Base-by-base conservation (phyloP, 2,329 filamentous ascomycete species). In the Fusarium sambucinum region DNA sequence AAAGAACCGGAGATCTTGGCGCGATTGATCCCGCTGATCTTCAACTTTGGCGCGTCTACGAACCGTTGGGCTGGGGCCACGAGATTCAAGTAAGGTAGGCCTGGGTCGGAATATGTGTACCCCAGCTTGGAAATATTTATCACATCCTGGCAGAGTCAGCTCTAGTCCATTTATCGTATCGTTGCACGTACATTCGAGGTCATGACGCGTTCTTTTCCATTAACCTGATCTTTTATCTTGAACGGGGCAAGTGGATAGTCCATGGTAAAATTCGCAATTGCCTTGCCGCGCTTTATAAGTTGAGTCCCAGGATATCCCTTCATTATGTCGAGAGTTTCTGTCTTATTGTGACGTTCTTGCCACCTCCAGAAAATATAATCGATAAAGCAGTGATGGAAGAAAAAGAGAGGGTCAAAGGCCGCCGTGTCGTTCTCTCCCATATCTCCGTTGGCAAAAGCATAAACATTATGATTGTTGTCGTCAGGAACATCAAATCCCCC, bases 131-230 rank as follows among this genome's bases (percentile, higher is more conserved):
- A 38, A 19, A 38, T 38, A 14, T 38, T 12, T 19, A 38, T n/a
- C 6, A 38, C 19, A 14, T 38, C 35, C 35, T 38, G 19, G 6
- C 5, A 13, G 1, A 4, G n/a, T 38, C 7, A 38, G 35, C 12
- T 14, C 0, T 9, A 0, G 6, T 6, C 2, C 35, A 5, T 3
- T 2, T 8, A 8, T 8, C 5, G 7, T 3, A 5, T n/a, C n/a
- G 2, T 5, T 14, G 1, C 4, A 14, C 35, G 1, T 38, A 38
- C 35, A 8, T 12, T 38, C 21, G 35, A 38, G 2, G n/a, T 38
- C n/a, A 38, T 21, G 3, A 21, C n/a, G 4, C n/a, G n/a, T 6
- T 21, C 6, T 6, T 38, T 3, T 0, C 35, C 35, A 19, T n/a
- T 21, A 9, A 0, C 12, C 21, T 4, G 4, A 14, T 38, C 35